Conservation (phyloP, 352 stramenopile genomes). For the Pythium brachiatum region DNA sequence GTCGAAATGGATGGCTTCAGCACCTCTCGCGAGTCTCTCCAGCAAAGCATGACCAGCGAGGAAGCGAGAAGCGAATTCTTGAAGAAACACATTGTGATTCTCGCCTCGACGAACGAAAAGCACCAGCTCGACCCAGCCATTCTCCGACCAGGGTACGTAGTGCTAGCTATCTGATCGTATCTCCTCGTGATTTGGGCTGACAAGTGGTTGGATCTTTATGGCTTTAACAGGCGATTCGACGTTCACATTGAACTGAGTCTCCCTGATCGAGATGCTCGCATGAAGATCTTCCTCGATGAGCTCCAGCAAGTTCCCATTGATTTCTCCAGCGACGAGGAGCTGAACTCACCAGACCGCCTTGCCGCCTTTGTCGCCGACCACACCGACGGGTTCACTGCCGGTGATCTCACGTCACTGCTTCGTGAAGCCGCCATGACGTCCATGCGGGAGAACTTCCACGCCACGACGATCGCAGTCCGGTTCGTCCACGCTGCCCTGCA, state of each 20-base stretch:
- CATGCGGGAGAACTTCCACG: conserved; percentile 58
- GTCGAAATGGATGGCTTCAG: conserved; percentile 91
- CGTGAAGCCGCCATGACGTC: conserved; percentile 75
- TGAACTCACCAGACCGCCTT: conserved; percentile 37
- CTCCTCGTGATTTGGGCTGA: not conserved
- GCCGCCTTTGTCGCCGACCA: conserved; percentile 47
- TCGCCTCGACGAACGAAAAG: conserved; percentile 78
- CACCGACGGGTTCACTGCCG: conserved; percentile 52
- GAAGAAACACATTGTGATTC: conserved; percentile 81
- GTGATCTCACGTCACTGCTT: conserved; percentile 62
- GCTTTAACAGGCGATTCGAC: conserved; percentile 61
- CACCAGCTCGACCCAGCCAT: conserved; percentile 82
- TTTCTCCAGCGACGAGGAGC: conserved; percentile 33
- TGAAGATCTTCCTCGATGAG: conserved; percentile 47
- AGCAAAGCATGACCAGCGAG: conserved; percentile 32
- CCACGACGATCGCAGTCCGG: conserved; percentile 36
- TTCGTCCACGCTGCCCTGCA: conserved; percentile 33
- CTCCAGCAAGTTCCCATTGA: conserved; percentile 54
- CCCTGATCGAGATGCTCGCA: conserved; percentile 51
- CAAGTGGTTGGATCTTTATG: not conserved
- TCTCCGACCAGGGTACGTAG: conserved; percentile 71
- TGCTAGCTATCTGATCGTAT: not conserved
- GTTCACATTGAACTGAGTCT: conserved; percentile 70
- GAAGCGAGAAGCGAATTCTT: conserved; percentile 60
- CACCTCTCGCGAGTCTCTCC: conserved; percentile 37